Evolutionary conservation across 495 filamentous ascomycete genomes (phyloP).

Genomic region (Daldinia bambusicola): DNA sequence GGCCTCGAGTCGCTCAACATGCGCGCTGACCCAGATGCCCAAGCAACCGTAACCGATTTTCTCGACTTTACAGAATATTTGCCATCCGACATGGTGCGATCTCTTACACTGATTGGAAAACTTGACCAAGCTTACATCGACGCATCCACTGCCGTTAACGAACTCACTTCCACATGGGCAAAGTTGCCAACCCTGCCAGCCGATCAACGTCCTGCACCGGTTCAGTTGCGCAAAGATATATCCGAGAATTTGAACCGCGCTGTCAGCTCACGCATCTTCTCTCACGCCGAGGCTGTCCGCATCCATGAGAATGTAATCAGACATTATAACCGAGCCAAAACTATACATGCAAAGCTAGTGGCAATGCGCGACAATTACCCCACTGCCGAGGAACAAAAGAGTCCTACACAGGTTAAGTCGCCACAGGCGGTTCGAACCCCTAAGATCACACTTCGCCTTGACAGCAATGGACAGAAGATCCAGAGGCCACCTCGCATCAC

Average conservation of each 20-base stretch:
- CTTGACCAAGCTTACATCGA: conserved; percentile 78
- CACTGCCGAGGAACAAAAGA: conserved; percentile 62
- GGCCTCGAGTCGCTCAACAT: conserved; percentile 49
- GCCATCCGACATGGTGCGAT: conserved; percentile 89
- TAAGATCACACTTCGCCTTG: conserved; percentile 73
- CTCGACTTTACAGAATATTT: conserved; percentile 97
- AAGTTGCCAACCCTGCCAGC: conserved; percentile 70
- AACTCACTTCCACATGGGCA: conserved; percentile 78
- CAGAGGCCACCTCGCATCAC: conserved; percentile 61
- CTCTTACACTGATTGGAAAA: conserved; percentile 85
- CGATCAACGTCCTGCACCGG: conserved; percentile 55
- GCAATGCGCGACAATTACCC: conserved; percentile 70
- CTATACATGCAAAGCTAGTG: conserved; percentile 83
- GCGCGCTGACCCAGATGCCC: conserved; percentile 86
- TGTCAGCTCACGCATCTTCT: conserved; percentile 77
- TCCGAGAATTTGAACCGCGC: conserved; percentile 78
- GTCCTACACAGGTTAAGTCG: conserved; percentile 58
- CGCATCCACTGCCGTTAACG: conserved; percentile 73
- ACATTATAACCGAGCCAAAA: conserved; percentile 78
- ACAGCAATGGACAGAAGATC: conserved; percentile 59
- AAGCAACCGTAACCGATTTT: conserved; percentile 93
- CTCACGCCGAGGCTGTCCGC: conserved; percentile 84
- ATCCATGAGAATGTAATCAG: conserved; percentile 80
- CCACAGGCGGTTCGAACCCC: conserved; percentile 67
- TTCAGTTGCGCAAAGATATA: conserved; percentile 76